A percentile compares a stretch with the other conserved stretches of the same genome.
Evolutionary conservation across 768 basidiomycete genomes (phyloP).

Genomic region (Pleurotus citrinopileatus): DNA sequence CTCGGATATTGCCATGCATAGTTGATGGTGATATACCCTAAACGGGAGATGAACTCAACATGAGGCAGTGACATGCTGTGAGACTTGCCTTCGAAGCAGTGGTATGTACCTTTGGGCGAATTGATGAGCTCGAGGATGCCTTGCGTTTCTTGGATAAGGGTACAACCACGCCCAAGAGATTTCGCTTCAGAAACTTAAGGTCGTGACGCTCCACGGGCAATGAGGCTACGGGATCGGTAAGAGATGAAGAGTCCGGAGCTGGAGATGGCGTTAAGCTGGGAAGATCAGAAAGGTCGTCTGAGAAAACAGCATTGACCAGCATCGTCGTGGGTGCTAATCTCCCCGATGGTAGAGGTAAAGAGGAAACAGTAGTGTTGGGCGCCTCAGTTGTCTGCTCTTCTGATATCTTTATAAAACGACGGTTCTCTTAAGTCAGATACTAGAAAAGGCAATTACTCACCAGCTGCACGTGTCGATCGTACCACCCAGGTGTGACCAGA

Average conservation of each 20-base stretch:
- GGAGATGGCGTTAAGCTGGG: not conserved
- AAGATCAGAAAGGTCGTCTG: not conserved
- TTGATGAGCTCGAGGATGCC: too few species aligned
- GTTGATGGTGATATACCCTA: not conserved
- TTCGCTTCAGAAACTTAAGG: not conserved
- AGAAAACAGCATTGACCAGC: too few species aligned
- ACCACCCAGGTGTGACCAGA: constrained; percentile 54
- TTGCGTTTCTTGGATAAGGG: not conserved
- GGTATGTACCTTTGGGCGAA: too few species aligned
- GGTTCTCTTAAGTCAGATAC: not conserved
- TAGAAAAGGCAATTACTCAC: not conserved
- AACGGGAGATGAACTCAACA: not conserved
- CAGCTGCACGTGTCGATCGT: constrained; percentile 36
- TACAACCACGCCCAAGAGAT: not conserved
- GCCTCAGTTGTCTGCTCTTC: not conserved
- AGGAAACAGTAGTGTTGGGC: too few species aligned
- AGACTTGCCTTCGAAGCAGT: too few species aligned
- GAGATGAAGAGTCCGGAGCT: not conserved
- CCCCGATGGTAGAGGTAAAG: too few species aligned
- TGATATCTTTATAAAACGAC: not conserved
- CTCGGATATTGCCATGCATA: not conserved
- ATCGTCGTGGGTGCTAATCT: too few species aligned
- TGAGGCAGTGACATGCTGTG: too few species aligned
- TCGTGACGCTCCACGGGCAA: too few species aligned
- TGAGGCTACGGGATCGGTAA: too few species aligned